Evolutionary conservation across 805 yeast genomes (phyloP).

Genomic region (Saccharomyces paradoxus): DNA sequence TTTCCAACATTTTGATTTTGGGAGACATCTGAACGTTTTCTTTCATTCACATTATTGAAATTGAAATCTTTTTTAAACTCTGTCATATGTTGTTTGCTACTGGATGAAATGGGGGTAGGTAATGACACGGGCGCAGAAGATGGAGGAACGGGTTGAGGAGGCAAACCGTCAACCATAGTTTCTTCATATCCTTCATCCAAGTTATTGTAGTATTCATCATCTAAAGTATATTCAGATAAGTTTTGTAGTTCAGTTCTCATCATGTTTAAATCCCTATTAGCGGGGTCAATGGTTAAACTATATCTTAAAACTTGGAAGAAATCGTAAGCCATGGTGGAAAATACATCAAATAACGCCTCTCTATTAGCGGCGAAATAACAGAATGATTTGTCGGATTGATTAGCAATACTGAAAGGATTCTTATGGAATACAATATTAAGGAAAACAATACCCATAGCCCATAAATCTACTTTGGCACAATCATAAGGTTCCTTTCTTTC

Average conservation of each 20-base stretch:
- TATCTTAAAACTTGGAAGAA: conserved; percentile 76
- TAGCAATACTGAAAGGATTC: conserved; percentile 78
- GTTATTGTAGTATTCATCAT: conserved; percentile 53
- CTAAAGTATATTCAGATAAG: conserved; percentile 68
- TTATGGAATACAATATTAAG: conserved; percentile 81
- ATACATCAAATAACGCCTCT: conserved; percentile 85
- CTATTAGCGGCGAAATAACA: conserved; percentile 79
- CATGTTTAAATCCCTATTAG: conserved; percentile 58
- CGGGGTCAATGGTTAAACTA: conserved; percentile 77
- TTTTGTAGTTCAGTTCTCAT: conserved; percentile 54
- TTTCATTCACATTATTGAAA: neutral
- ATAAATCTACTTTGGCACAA: conserved; percentile 75
- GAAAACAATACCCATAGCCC: conserved; percentile 83
- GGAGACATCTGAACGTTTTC: neutral
- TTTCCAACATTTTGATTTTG: neutral
- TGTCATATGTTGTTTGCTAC: conserved; percentile 11
- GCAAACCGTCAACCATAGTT: conserved; percentile 2
- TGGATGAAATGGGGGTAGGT: conserved; percentile 25
- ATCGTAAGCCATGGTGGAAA: conserved; percentile 81
- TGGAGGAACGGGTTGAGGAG: conserved; percentile 22
- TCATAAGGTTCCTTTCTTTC: conserved; percentile 51
- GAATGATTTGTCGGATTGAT: conserved; percentile 72
- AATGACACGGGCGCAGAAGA: conserved; percentile 28
- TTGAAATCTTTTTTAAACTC: conserved; percentile 7
- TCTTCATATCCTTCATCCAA: conserved; percentile 31